phyloP scores from a whole-genome alignment of 2,329 filamentous ascomycete genomes.

The Daldinia sp. region DNA sequence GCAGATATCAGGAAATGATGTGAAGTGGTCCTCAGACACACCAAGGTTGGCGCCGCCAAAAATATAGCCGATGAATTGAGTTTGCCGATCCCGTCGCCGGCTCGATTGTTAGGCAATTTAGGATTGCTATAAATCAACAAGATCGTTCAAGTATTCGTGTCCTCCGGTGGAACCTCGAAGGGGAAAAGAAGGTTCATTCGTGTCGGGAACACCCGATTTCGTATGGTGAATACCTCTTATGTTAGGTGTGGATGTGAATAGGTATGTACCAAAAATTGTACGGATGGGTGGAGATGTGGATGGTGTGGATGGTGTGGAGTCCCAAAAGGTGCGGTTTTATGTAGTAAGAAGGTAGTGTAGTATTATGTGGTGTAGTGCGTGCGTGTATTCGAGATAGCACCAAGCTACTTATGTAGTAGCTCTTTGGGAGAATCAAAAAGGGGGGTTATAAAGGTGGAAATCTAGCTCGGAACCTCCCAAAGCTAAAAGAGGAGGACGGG shows the following conservation, averaged over 20 bases:
- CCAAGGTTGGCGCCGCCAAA: constrained; percentile 30
- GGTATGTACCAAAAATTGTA: not conserved
- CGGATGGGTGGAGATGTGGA: constrained; percentile 21
- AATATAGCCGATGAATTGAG: constrained; percentile 38
- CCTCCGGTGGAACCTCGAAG: constrained; percentile 23
- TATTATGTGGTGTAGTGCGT: not conserved
- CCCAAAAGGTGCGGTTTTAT: constrained; percentile 5
- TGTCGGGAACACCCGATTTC: constrained; percentile 36
- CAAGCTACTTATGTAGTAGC: constrained; percentile 2
- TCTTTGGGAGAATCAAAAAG: constrained; percentile 2
- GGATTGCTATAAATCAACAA: constrained; percentile 25
- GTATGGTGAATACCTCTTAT: constrained; percentile 21
- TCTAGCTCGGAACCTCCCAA: constrained; percentile 30
- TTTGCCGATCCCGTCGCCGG: constrained; percentile 30
- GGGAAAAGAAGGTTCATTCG: constrained; percentile 21
- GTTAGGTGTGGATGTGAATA: constrained; percentile 14
- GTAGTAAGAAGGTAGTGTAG: not conserved
- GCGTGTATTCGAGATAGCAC: not conserved
- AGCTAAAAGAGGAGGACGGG: constrained; percentile 19
- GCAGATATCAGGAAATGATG: constrained; percentile 36
- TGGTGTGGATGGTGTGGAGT: constrained; percentile 15
- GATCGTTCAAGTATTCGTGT: constrained; percentile 23
- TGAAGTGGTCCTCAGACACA: constrained; percentile 18
- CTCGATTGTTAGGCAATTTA: constrained; percentile 20
- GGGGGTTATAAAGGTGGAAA: constrained; percentile 1